These are phyloP conservation scores for Hepatocystis sp. DNA, from an alignment of 169 alveolate species.

Conservation along the genomic window DNA sequence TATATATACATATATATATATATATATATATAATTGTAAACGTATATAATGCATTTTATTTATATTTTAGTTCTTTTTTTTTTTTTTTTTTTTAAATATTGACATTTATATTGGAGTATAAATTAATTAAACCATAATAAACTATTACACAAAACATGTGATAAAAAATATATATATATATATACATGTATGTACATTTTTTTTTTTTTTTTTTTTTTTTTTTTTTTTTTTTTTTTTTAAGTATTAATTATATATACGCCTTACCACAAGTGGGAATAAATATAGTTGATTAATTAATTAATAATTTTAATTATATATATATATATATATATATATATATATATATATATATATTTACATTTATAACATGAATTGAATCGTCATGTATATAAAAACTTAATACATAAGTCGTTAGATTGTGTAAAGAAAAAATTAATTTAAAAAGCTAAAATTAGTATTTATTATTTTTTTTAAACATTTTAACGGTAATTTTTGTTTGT, in stretches of 20 bases:
- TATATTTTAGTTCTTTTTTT: not conserved
- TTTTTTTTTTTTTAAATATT: slow-evolving; percentile 45
- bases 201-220: slow-evolving; percentile 65
- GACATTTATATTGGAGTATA: slow-evolving; percentile 74
- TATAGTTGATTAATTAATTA: slow-evolving; percentile 62
- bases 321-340: no score
- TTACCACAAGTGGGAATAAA: slow-evolving; percentile 22
- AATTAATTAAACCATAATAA: slow-evolving; percentile 66
- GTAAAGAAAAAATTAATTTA: no score
- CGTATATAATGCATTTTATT: not conserved
- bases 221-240: slow-evolving; percentile 33
- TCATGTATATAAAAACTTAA: no score
- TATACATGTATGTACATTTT: slow-evolving; percentile 35
- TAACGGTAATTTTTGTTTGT: no score
- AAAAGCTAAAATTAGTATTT: no score
- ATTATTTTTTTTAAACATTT: no score
- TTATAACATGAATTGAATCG: no score
- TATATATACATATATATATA: slow-evolving; percentile 7
- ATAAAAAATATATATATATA: slow-evolving; percentile 28
- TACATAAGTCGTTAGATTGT: no score
- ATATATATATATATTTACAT: not conserved
- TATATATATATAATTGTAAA: not conserved
- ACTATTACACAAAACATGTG: slow-evolving; percentile 10
- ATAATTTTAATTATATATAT: no score
- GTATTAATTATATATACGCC: slow-evolving; percentile 55